Percentiles rank a stretch among this genome's conserved stretches.
phyloP scores from a whole-genome alignment of 2,329 filamentous ascomycete genomes.

The Pyrenophora seminiperda region DNA sequence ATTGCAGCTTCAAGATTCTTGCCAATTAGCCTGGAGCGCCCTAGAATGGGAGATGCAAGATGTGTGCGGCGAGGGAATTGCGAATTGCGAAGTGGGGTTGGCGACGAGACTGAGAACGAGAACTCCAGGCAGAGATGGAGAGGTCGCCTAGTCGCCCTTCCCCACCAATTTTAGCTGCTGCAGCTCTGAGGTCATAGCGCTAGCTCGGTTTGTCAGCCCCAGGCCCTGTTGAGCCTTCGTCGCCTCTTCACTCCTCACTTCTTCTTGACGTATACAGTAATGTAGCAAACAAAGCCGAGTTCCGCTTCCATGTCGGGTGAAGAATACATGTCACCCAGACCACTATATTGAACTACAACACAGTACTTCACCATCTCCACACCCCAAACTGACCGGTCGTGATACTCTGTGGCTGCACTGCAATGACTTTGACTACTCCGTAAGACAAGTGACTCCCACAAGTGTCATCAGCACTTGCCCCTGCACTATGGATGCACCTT shows the following conservation, averaged over 20 bases:
- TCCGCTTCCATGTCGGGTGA: no score
- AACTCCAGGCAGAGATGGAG: constrained; percentile 19
- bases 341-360: not conserved
- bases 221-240: not conserved
- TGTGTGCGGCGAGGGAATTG: constrained; percentile 22
- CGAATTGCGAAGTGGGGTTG: constrained; percentile 17
- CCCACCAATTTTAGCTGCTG: constrained; percentile 13
- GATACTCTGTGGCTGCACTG: no score
- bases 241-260: not conserved
- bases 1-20: constrained; percentile 37
- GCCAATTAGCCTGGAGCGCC: constrained; percentile 53
- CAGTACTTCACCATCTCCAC: no score
- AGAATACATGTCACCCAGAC: not conserved
- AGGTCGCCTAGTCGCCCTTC: constrained; percentile 12
- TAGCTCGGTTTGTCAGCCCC: constrained; percentile 14
- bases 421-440: no score
- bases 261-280: no score
- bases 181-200: constrained; percentile 10
- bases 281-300: no score
- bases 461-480: no score
- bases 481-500: no score
- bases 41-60: constrained; percentile 21
- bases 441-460: no score
- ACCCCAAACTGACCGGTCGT: no score
- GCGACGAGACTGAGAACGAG: constrained; percentile 10